Evolutionary conservation across 1,284 basidiomycete genomes (phyloP), one percentile per base, ranked within the genome.

Genomic region (Caloboletus firmus): DNA sequence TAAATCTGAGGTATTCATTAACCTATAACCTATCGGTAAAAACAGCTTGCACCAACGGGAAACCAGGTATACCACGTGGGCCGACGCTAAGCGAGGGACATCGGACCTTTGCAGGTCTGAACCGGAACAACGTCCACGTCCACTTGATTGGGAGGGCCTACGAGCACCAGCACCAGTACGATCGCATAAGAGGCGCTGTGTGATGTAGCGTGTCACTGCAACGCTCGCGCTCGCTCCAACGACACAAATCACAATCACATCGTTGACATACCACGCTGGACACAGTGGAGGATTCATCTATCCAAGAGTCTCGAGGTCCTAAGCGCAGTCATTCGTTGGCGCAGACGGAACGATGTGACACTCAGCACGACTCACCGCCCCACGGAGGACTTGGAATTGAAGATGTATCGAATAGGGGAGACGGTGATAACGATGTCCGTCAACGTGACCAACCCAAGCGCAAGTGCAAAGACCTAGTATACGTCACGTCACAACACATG

Each of bases 401-500:
- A 40, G 22, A 62, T 48, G 18, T 55, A 58, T 24, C 44, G 13
- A 13, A 60, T 22, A 6, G 62, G 60, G 20, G 49, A 55, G 15
- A 56, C 22, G 12, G 61, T 60, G 47, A 64, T 64, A 44, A 58
- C 4, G 8, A 55, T 20, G 35, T 64, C 61, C 40, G 57, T 55
- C 37, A 64, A 36, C 20, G 62, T 62, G 10, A 55, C 51, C 32
- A 57, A 22, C n/a, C 52, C 60, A 10, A 62, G 54, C 8, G 58
- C 34, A 1, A 63, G 26, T 12, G 49, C 53, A 5, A 59, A 40
- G 17, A 45, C 10, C 61, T 62, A 8, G 7, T 8, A 28, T 28
- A 28, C 26, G 26, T 28, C 26, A 28, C 26, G 26, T 28, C 4
- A 28, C 26, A 28, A 28, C 12, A n/a, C 20, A 28, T 39, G 9